Evolutionary conservation across 1,139 yeast species (phyloP).

Genomic region (Candida gigantensis): DNA sequence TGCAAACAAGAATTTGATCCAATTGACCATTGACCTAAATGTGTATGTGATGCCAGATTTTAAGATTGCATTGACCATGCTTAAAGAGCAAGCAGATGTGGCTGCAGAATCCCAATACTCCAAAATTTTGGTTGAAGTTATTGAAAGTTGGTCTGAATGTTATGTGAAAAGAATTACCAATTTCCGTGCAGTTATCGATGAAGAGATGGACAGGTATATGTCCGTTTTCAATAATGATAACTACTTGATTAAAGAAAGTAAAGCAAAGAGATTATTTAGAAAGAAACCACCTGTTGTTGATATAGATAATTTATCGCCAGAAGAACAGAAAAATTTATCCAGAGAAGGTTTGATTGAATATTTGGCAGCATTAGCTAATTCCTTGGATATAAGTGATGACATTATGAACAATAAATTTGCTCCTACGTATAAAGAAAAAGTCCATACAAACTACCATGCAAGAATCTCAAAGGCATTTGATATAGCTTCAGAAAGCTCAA

Average conservation of each 20-base stretch:
- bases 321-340: conserved; percentile 53
- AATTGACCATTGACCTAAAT: conserved; percentile 64
- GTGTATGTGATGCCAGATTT: conserved; percentile 63
- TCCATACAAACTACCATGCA: conserved; percentile 62
- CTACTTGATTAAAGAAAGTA: conserved; percentile 39
- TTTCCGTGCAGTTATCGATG: conserved; percentile 59
- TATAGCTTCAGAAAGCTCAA: conserved; percentile 71
- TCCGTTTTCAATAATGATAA: conserved; percentile 44
- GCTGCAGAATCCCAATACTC: conserved; percentile 89
- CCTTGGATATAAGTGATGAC: conserved; percentile 83
- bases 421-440: conserved; percentile 62
- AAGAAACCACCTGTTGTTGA: conserved; percentile 26
- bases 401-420: conserved; percentile 76
- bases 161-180: conserved; percentile 60
- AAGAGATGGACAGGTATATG: conserved; percentile 54
- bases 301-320: conserved; percentile 46
- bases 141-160: conserved; percentile 68
- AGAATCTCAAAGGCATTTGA: conserved; percentile 60
- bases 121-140: conserved; percentile 78
- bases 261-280: conserved; percentile 48
- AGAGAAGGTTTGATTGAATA: conserved; percentile 83
- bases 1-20: conserved; percentile 56
- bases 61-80: conserved; percentile 64
- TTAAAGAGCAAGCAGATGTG: conserved; percentile 88
- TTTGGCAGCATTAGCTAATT: conserved; percentile 77